Evolutionary conservation across 2,329 filamentous ascomycete genomes (phyloP), one percentile per base, ranked within the genome.

Genomic region (Cryphonectria naterciae): DNA sequence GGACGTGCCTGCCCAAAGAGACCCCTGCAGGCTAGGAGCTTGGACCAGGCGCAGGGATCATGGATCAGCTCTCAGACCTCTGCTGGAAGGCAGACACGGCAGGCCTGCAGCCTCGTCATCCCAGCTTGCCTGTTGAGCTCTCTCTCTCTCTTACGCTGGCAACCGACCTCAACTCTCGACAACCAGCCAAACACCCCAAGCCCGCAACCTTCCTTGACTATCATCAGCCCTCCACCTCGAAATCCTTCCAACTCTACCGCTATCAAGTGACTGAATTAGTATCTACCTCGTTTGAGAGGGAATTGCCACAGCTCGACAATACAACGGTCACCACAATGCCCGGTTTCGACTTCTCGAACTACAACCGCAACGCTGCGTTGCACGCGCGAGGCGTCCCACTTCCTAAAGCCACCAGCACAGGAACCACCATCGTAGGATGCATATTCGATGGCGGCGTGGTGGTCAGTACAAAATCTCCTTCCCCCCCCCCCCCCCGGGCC

Each of bases 271-370:
- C 7, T 49, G 15, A 39, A 43, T 15, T 7, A 41, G 37, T 13
- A 39, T 39, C 37, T 41, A 15, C 56, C 37, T 28, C 22, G 28
- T n/a, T 32, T 60, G 49, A 22, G 64, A 68, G 41, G 11, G 19
- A 37, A 66, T 61, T 37, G 49, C 39, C 46, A 35, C 68, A 68
- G 37, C 61, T 39, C 39, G 19, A 28, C 25, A 54, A 54, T n/a
- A 28, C 61, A 52, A 35, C 60, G 28, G 60, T 54, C 65, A 54
- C 73, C 84, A 91, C 79, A 78, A 99, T 99, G 96, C 91, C 93
- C 78, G 95, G 95, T 85, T 97, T 98, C 88, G 95, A 98, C 86
- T 99, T 99, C 88, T 97, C 94, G 83, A 99, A 99, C 88, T 96
- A 98, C 90, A 97, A 97, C 89, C 94, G 96, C 87, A 99, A 99